These are phyloP conservation scores for Boechera stricta DNA, from an alignment of 345 rosid genomes.

Conservation along the genomic window DNA sequence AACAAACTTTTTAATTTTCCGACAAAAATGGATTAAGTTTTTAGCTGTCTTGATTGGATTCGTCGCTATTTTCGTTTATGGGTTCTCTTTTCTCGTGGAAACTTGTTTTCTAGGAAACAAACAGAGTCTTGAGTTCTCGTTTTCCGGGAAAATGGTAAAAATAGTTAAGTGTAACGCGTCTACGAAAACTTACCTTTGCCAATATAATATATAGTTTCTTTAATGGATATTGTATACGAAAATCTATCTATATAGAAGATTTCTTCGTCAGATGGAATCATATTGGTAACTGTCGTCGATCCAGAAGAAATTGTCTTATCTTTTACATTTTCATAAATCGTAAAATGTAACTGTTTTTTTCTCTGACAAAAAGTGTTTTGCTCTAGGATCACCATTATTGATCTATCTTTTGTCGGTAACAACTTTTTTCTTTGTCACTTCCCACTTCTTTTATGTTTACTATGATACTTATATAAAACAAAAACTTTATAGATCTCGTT, in stretches of 20 bases:
- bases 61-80: not conserved
- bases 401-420: slow-evolving; percentile 44
- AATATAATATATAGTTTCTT: not conserved
- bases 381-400: slow-evolving; percentile 31
- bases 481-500: slow-evolving; percentile 33
- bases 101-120: not conserved
- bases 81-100: slow-evolving; percentile 12
- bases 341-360: not conserved
- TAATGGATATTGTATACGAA: not conserved
- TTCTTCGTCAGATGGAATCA: slow-evolving; percentile 7
- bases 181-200: not conserved
- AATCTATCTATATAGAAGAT: not conserved
- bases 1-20: not conserved
- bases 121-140: slow-evolving; percentile 15
- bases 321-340: not conserved
- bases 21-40: not conserved
- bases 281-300: slow-evolving; percentile 3
- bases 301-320: slow-evolving; percentile 5
- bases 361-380: not conserved
- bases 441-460: slow-evolving; percentile 30
- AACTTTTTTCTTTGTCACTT: slow-evolving; percentile 30
- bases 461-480: slow-evolving; percentile 26
- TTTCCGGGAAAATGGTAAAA: slow-evolving; percentile 27
- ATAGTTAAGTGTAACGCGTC: not conserved
- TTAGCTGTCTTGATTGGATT: slow-evolving; percentile 15